A percentile compares a stretch with the other conserved stretches of the same genome.
phyloP scores from a whole-genome alignment of 306 rosid genomes.

The Ochetophila trinervis region DNA sequence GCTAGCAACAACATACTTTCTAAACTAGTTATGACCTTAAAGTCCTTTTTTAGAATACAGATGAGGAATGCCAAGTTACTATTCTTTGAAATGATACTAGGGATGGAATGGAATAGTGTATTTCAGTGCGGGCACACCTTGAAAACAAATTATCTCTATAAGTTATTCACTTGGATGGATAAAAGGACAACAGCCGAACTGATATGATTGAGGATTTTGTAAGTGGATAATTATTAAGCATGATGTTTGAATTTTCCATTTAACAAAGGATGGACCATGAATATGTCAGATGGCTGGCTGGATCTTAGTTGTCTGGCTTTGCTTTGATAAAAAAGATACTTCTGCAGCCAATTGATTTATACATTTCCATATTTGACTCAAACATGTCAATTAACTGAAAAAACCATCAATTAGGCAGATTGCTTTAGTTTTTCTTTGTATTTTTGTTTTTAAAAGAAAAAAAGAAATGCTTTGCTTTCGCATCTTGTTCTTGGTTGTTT shows the following conservation, averaged over 20 bases:
- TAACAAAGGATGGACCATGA: slow-evolving; percentile 22
- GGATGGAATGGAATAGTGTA: background rate
- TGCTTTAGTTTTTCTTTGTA: background rate
- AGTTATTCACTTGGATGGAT: background rate
- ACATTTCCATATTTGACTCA: background rate
- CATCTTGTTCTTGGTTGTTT: background rate
- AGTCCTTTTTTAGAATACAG: background rate
- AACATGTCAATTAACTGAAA: too few species aligned
- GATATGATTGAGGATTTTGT: slow-evolving; percentile 33
- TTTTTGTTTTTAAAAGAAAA: background rate
- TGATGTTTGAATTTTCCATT: slow-evolving; percentile 22
- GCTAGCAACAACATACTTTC: too few species aligned
- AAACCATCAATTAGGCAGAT: too few species aligned
- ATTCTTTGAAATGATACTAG: background rate
- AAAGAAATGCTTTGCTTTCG: too few species aligned
- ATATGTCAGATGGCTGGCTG: slow-evolving; percentile 23
- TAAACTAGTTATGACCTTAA: background rate
- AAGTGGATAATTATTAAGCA: slow-evolving; percentile 29
- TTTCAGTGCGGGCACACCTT: slow-evolving; percentile 23
- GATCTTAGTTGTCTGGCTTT: slow-evolving; percentile 31
- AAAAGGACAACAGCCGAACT: slow-evolving; percentile 26
- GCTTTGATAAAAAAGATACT: slow-evolving; percentile 1
- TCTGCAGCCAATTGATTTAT: background rate
- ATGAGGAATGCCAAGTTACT: slow-evolving; percentile 4
- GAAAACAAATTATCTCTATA: slow-evolving; percentile 13